Percentiles rank a stretch among this genome's conserved stretches.
Conservation (phyloP, 495 filamentous ascomycete genomes). For the Penicillium canescens region DNA sequence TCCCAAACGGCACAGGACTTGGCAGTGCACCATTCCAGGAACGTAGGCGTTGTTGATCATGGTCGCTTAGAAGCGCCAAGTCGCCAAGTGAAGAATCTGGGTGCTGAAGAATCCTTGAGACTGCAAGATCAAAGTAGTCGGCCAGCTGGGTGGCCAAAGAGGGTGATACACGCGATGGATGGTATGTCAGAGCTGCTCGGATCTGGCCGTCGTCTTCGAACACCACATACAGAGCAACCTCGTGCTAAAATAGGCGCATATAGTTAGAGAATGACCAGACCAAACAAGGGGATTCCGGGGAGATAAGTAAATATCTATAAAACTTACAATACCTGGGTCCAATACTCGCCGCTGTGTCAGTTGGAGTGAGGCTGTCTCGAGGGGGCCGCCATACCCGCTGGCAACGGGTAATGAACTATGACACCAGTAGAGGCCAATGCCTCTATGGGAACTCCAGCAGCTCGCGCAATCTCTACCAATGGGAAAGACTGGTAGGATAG, state of each 20-base stretch:
- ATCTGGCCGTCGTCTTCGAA: neutral
- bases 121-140: conserved; percentile 29
- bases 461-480: conserved; percentile 36
- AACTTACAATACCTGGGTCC: neutral
- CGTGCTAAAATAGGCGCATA: neutral
- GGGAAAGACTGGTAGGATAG: conserved; percentile 36
- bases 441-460: conserved; percentile 1
- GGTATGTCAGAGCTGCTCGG: conserved; percentile 6
- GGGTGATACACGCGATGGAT: conserved; percentile 9
- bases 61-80: neutral
- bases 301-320: neutral
- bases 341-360: neutral
- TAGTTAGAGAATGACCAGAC: too few species aligned
- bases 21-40: neutral
- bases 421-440: conserved; percentile 4
- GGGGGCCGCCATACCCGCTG: neutral
- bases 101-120: conserved; percentile 8
- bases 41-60: neutral
- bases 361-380: neutral
- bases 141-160: conserved; percentile 16
- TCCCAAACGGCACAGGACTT: neutral
- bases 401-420: conserved; percentile 4
- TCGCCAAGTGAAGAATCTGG: neutral
- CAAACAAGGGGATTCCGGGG: too few species aligned
- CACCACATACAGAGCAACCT: neutral